Conservation (phyloP, 148 eudicot genomes). For the Camellia japonica region DNA sequence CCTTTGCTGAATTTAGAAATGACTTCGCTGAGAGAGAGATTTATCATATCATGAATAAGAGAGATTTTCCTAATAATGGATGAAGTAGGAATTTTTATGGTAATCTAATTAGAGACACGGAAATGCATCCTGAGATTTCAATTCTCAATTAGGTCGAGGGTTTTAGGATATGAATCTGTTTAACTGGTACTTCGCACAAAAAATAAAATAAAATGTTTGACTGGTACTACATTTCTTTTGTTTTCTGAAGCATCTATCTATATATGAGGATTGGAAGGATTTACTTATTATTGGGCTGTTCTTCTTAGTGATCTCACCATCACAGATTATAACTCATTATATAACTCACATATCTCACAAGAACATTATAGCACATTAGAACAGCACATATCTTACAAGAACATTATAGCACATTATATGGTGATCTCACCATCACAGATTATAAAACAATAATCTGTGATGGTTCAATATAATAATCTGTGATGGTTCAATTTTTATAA, state of each 20-base stretch:
- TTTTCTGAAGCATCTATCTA: background rate
- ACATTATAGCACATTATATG: too few species aligned
- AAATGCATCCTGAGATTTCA: background rate
- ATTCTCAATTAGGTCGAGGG: background rate
- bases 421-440: too few species aligned
- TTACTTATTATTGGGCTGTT: background rate
- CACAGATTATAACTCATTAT: too few species aligned
- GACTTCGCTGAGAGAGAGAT: background rate
- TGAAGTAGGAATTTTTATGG: background rate
- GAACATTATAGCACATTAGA: too few species aligned
- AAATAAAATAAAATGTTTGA: too few species aligned
- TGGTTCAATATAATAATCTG: too few species aligned
- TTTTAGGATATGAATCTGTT: background rate
- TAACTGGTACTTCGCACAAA: too few species aligned
- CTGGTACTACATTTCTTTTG: background rate
- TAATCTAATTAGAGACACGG: background rate
- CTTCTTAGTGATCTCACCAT: too few species aligned
- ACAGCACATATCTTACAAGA: too few species aligned
- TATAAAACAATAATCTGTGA: too few species aligned
- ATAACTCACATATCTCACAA: too few species aligned
- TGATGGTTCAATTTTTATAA: too few species aligned
- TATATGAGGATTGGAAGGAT: background rate
- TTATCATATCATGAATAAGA: background rate
- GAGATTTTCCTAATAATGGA: background rate
- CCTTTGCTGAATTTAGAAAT: background rate